A percentile compares a stretch with the other conserved stretches of the same genome.
Conservation (phyloP, 805 yeast genomes). For the Candida coquimbonensis region DNA sequence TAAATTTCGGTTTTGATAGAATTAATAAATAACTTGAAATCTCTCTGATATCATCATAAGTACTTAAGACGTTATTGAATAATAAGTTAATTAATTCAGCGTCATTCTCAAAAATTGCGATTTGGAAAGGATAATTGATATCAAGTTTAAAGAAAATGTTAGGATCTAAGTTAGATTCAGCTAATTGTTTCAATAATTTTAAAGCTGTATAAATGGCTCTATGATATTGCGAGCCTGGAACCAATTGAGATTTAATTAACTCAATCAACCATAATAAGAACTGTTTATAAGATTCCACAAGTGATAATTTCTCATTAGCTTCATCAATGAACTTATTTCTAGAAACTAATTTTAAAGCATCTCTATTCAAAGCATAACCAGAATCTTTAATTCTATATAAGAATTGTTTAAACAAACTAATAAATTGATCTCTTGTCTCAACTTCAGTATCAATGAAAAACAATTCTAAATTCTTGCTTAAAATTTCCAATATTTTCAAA, state of each 20-base stretch:
- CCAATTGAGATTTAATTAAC: constrained; percentile 32
- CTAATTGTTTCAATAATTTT: constrained; percentile 37
- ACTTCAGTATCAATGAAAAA: constrained; percentile 60
- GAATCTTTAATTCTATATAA: constrained; percentile 64
- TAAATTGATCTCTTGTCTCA: constrained; percentile 60
- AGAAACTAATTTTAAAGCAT: constrained; percentile 32
- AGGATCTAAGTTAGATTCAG: constrained; percentile 51
- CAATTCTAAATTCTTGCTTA: constrained; percentile 39
- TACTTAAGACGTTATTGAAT: constrained; percentile 56
- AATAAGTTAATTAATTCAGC: constrained; percentile 37
- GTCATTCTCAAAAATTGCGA: constrained; percentile 33
- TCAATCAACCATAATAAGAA: constrained; percentile 37
- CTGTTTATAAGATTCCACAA: constrained; percentile 26
- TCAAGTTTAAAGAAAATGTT: constrained; percentile 35
- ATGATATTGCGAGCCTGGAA: constrained; percentile 54
- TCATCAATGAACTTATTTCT: constrained; percentile 34
- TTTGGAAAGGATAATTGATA: constrained; percentile 41
- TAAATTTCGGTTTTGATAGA: constrained; percentile 19
- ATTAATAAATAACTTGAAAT: constrained; percentile 38
- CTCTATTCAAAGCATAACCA: constrained; percentile 49
- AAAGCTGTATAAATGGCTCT: constrained; percentile 39
- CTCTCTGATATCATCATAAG: constrained; percentile 71
- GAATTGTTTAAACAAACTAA: constrained; percentile 55
- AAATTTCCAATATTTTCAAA: constrained; percentile 32
- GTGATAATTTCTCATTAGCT: constrained; percentile 23